Base-by-base conservation (phyloP, 805 yeast species). In the Teunomyces atbi region DNA sequence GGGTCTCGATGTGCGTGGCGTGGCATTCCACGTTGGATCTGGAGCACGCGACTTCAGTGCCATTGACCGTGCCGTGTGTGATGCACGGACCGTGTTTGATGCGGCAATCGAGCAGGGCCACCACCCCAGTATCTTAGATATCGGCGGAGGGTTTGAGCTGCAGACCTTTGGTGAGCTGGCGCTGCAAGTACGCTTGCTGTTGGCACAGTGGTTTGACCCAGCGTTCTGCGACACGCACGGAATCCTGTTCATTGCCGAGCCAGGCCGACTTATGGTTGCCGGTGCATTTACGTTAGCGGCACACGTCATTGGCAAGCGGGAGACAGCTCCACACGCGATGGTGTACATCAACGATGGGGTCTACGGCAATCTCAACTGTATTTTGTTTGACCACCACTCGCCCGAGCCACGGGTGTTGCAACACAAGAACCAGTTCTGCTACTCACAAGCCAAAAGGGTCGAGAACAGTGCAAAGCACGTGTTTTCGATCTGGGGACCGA, bases 401-500 rank as follows among this genome's bases (percentile, higher is more conserved):
- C 96, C 96, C 21, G 61, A 65, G 33, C 86, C 96, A 8, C 73
- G 71, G 52, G 86, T 88, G 5, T 73, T 91, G 49, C 73, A 81
- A 39, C 83, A 82, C 51, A 65, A 73, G 33, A 75, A 76, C 36
- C 61, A 71, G 38, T 79, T 75, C 61, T 65, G 66, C 49, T 77
- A 74, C 55, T 53, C 45, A n/a, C 43, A 46, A 41, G 49, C 37
- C 34, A 29, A 29, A 33, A 21, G 44, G 40, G 10, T 46, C 30
- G 52, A 49, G 23, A 23, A 42, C 27, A 48, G 46, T 32, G 42
- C 45, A 42, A 44, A 61, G 64, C 58, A 64, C 52, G 64, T 64
- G 37, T 84, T 78, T 44, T 87, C 96, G 3, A 77, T 94, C 49
- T 92, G 99, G 99, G 99, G 99, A 5, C 99, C 98, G 38, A 92